Conservation (phyloP, 2,329 filamentous ascomycete genomes). For the Waltergamsia citrina region DNA sequence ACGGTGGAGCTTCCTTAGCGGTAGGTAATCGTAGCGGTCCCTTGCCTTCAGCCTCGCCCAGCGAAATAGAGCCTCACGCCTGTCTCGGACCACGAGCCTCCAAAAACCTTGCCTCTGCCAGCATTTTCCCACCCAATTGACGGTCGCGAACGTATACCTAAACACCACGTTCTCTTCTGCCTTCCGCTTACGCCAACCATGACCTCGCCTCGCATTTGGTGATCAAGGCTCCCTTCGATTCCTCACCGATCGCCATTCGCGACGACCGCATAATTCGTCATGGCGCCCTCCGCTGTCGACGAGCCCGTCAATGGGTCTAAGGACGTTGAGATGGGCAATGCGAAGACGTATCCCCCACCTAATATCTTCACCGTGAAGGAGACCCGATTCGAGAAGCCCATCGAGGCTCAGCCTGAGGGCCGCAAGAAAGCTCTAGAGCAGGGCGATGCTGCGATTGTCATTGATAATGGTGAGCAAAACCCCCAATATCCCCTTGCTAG, state of each 20-base stretch:
- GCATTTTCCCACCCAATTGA: conserved; percentile 1
- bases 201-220: conserved; percentile 1
- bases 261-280: no score
- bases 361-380: conserved; percentile 54
- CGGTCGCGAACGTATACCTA: conserved; percentile 5
- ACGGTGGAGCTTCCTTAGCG: background rate
- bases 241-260: conserved; percentile 6
- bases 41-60: background rate
- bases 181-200: conserved; percentile 12
- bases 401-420: conserved; percentile 52
- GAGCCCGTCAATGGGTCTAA: conserved; percentile 22
- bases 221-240: conserved; percentile 1
- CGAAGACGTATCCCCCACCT: conserved; percentile 39
- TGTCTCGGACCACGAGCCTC: background rate
- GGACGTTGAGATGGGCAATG: conserved; percentile 13
- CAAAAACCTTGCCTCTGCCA: conserved; percentile 1
- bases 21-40: no score
- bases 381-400: conserved; percentile 47
- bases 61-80: background rate
- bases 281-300: conserved; percentile 46
- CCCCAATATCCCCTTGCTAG: background rate
- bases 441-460: conserved; percentile 70
- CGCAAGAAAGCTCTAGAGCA: conserved; percentile 57
- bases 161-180: background rate
- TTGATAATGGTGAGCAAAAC: conserved; percentile 83